Conservation (phyloP, 495 filamentous ascomycete species). For the Penicillium manginii region DNA sequence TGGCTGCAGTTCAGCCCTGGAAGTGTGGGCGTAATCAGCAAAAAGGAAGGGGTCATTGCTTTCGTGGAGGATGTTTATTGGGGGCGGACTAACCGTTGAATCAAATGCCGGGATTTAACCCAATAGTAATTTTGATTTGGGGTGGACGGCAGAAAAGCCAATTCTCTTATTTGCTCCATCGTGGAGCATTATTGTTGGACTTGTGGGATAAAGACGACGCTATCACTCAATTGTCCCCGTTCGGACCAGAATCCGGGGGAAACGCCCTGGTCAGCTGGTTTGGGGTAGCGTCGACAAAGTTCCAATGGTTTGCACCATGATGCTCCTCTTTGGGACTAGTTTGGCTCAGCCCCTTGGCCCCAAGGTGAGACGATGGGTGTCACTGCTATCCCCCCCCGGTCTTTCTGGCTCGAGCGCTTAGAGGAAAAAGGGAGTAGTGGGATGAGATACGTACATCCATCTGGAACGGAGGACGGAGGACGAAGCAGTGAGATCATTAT, state of each 20-base stretch:
- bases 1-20: conserved; percentile 6
- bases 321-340: not conserved
- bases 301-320: not conserved
- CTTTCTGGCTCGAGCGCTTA: not conserved
- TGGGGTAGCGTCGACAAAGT: not conserved
- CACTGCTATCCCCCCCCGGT: not conserved
- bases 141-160: conserved; percentile 6
- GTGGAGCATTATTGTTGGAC: not conserved
- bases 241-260: conserved; percentile 30
- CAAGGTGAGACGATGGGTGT: conserved; percentile 6
- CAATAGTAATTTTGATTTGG: not conserved
- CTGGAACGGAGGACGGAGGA: not conserved
- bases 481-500: conserved; percentile 1
- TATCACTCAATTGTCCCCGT: conserved; percentile 5
- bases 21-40: not conserved
- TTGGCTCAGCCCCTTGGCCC: not conserved
- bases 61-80: conserved; percentile 9
- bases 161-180: not conserved
- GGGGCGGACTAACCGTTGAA: not conserved
- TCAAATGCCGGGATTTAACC: not conserved
- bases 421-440: not conserved
- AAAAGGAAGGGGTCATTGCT: conserved; percentile 8
- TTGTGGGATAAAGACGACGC: not conserved
- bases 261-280: conserved; percentile 13
- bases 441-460: not conserved